Evolutionary conservation across 208 protist genomes (phyloP).

Genomic region (Acanthamoeba castellanii): DNA sequence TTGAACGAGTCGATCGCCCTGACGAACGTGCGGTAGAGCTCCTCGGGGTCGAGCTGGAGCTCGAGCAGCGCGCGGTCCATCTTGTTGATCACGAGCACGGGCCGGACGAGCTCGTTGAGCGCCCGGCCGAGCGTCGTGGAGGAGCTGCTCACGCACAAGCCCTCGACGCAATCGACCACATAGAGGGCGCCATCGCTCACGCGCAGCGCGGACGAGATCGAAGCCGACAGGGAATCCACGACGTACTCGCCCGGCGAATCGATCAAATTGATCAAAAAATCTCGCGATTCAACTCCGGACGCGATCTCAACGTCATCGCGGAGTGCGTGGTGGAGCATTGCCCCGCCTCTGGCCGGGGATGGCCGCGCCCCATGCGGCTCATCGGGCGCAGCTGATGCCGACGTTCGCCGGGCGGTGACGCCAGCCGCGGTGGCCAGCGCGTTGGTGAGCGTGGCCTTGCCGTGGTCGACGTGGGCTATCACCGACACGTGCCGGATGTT

Average conservation of each 20-base stretch:
- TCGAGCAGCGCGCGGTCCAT: conserved; percentile 95
- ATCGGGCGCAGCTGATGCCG: conserved; percentile 95
- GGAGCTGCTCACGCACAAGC: conserved; percentile 99
- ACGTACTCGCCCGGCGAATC: conserved; percentile 98
- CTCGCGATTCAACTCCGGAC: conserved; percentile 73
- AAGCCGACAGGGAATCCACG: conserved; percentile 99
- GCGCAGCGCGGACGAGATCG: conserved; percentile 99
- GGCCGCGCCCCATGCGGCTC: conserved; percentile 98
- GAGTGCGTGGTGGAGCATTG: conserved; percentile 98
- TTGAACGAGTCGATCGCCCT: conserved; percentile 95
- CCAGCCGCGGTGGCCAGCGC: conserved; percentile 96
- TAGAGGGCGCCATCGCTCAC: conserved; percentile 99
- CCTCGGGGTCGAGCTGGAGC: conserved; percentile 90
- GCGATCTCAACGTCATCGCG: conserved; percentile 82
- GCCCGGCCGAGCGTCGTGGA: conserved; percentile 99
- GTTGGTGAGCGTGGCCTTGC: conserved; percentile 98
- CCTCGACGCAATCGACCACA: conserved; percentile 99
- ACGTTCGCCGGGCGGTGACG: conserved; percentile 97
- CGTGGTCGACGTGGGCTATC: conserved; percentile 95
- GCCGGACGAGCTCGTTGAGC: conserved; percentile 98
- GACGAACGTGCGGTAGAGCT: conserved; percentile 91
- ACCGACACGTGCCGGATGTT: conserved; percentile 96
- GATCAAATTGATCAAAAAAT: conserved; percentile 99
- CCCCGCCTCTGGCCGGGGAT: conserved; percentile 99
- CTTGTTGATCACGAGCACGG: conserved; percentile 99